These are phyloP conservation scores for Suhomyces bokatorum DNA, from an alignment of 1,139 yeast species.

Conservation along the genomic window DNA sequence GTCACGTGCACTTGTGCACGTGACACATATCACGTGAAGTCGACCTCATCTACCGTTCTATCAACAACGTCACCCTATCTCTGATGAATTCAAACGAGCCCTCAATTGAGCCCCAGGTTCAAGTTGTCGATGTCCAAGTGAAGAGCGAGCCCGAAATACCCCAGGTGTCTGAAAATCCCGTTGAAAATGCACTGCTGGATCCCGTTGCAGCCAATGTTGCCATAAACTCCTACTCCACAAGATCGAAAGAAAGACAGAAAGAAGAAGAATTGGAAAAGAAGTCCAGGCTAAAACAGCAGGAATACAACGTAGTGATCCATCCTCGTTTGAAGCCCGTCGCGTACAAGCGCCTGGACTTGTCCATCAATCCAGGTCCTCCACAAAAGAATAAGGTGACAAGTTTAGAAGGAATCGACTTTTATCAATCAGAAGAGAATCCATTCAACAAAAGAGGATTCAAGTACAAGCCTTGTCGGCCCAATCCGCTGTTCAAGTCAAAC, in stretches of 20 bases:
- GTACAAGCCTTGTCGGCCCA: conserved; percentile 77
- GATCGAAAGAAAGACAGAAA: conserved; percentile 23
- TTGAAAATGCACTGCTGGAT: background rate
- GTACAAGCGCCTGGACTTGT: conserved; percentile 37
- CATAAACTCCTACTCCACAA: conserved; percentile 25
- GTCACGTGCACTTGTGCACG: background rate
- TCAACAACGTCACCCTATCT: background rate
- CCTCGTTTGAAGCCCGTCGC: conserved; percentile 51
- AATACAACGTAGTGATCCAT: conserved; percentile 36
- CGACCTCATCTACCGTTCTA: background rate
- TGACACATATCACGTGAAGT: background rate
- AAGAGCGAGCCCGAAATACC: conserved; percentile 1
- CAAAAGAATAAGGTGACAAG: conserved; percentile 11
- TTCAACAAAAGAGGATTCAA: conserved; percentile 78
- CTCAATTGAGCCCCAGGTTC: conserved; percentile 28
- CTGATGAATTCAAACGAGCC: conserved; percentile 12
- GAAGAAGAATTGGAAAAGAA: conserved; percentile 19
- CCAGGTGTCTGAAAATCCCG: background rate
- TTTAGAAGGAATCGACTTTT: conserved; percentile 33
- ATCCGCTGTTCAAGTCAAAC: conserved; percentile 57
- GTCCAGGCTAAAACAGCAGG: conserved; percentile 26
- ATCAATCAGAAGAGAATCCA: conserved; percentile 72
- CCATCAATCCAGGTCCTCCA: conserved; percentile 1
- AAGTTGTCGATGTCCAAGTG: conserved; percentile 10
- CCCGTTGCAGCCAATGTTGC: conserved; percentile 3